A percentile compares a stretch with the other conserved stretches of the same genome.
Evolutionary conservation across 371 early-diverging fungal genomes (phyloP).

Genomic region (Blakeslea trispora): DNA sequence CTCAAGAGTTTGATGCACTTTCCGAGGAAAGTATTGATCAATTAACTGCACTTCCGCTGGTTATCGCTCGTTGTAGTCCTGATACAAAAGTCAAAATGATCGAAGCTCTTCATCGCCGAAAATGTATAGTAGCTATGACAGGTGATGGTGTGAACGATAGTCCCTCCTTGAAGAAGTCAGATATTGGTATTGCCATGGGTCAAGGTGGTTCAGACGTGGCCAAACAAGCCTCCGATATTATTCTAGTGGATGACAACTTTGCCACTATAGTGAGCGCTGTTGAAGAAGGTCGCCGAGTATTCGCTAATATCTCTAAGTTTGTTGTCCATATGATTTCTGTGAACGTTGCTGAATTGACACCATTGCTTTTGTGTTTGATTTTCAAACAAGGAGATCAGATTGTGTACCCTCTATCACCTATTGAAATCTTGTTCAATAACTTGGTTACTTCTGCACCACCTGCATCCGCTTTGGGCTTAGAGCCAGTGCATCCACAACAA

Average conservation of each 20-base stretch:
- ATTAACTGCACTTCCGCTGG: conserved; percentile 52
- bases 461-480: conserved; percentile 81
- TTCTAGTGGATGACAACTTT: conserved; percentile 62
- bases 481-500: conserved; percentile 73
- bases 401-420: conserved; percentile 72
- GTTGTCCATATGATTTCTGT: conserved; percentile 86
- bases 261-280: conserved; percentile 79
- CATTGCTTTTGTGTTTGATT: conserved; percentile 68
- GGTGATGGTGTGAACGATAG: conserved; percentile 94
- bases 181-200: conserved; percentile 81
- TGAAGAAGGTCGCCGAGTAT: conserved; percentile 82
- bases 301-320: conserved; percentile 90
- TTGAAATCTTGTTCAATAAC: conserved; percentile 89
- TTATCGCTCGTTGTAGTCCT: conserved; percentile 80
- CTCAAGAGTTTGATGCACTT: conserved; percentile 50
- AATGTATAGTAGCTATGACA: conserved; percentile 66
- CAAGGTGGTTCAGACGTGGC: conserved; percentile 72
- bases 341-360: conserved; percentile 75
- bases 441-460: conserved; percentile 79
- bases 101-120: conserved; percentile 60
- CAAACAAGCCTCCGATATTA: conserved; percentile 71
- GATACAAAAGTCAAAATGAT: conserved; percentile 80
- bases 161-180: conserved; percentile 73
- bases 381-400: conserved; percentile 58
- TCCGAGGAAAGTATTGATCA: conserved; percentile 50